Base-by-base conservation (phyloP, 2,329 filamentous ascomycete species). In the Aphanocladium album region DNA sequence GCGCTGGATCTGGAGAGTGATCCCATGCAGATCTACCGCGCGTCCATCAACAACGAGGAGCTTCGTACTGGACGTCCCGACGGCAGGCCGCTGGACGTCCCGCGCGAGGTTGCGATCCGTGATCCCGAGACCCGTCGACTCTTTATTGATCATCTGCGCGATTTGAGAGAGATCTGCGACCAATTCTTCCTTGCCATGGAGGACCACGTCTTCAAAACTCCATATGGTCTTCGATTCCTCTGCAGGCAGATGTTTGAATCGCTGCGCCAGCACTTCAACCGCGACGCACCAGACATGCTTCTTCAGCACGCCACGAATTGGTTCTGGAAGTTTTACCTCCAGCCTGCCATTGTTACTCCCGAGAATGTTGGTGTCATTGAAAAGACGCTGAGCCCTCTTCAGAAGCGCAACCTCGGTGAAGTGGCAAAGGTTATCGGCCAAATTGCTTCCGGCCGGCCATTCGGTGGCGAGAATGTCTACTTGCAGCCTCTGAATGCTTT, bases 21-120 rank as follows among this genome's bases (percentile, higher is more conserved):
- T 70, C 95, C 95, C 0, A 89, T 98, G 80, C 93, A 98, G 68
- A 99, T 99, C 61, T 98, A 99, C 75, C 86, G 90, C 46, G 95
- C 92, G 5, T 88, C 91, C 16, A 96, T 99, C 76, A 98, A 96
- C 77, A 96, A 99, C 68, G 93, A 98, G 74, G 95, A 99, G 75
- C 85, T 99, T 25, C 88, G 91, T 19, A 99, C 95, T 0, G 95
- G 95, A 5, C 86, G 87, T 65, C 86, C 91, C 21, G 96, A 93
- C 72, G 84, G 84, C 54, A 84, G 95, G 64, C 89, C 87, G 37
- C 85, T 91, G 16, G 92, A 97, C 66, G 88, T 99, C 37, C 89
- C 91, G 0, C 86, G 93, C 64, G 95, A 99, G 72, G 83, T 96
- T 67, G 95, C 95, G n/a, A 97, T 99, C 72, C 89, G 93, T 67